Evolutionary conservation across 1,284 basidiomycete species (phyloP), one percentile per base, ranked within the genome.

Genomic region (Apiotrichum laibachii): DNA sequence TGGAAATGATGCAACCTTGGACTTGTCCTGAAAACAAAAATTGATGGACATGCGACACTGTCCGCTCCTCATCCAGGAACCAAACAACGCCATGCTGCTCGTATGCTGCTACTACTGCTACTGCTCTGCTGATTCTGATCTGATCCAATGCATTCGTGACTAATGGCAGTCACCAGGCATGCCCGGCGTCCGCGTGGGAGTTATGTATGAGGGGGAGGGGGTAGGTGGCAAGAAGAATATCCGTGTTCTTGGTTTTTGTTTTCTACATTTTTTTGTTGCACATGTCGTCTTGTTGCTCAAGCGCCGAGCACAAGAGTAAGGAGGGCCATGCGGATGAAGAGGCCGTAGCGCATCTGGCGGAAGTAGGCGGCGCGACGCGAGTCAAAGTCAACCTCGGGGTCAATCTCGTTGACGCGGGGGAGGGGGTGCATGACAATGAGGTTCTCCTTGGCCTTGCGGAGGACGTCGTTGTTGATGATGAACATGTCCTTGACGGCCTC

Each of bases 361-460:
- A 98, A 97, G 81, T 97, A 99, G 35, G 93, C 94, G 1, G 94
- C 95, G 15, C 94, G 85, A 49, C 89, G 85, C 15, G 86, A 89
- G 77, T 99, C 95, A 71, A 96, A 98, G 80, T 99, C 96, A 55
- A 99, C 93, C 76, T 98, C 94, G 8, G 93, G 90, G 75, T 96
- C 93, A 69, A 99, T 95, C 88, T 99, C 91, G 72, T 94, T 94
- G 50, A 93, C 85, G 69, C 96, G 81, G 19, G 96, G 96, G 48
- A 99, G 81, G 18, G 96, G 96, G 80, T 99, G 96, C 90, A 99
- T 93, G 64, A 99, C 93, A 64, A 98, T 97, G 85, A 95, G 92
- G 57, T 91, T 89, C 67, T 92, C 88, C 82, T 98, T 98, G 33
- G 93, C 94, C 58, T 89, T 84, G 31, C 90, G 86, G 43, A 98